Evolutionary conservation across 2,329 filamentous ascomycete genomes (phyloP), one percentile per base, ranked within the genome.

Genomic region (Aspergillus eucalypticola): DNA sequence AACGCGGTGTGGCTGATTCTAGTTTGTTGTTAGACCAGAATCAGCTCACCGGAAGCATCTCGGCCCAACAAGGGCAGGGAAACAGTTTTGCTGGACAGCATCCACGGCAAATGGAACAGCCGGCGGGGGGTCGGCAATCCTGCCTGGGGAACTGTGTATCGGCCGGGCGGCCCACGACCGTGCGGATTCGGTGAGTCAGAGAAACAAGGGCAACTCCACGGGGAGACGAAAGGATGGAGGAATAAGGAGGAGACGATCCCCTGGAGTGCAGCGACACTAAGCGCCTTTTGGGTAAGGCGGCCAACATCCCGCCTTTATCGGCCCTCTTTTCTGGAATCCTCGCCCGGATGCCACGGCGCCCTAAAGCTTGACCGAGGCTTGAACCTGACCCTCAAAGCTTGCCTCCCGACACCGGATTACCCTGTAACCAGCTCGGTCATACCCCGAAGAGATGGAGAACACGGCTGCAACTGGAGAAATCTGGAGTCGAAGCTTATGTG

Each of bases 291-390:
- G 25, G 32, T 35, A 35, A 35, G 32, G 32, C 10, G 11, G 32
- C 32, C 10, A 32, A 49, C 8, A 4, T 8, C 13, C 23, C n/a
- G 46, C 23, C 17, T 44, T 8, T n/a, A 49, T 49, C 44, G 44
- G 46, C 25, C 23, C 46, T 29, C 23, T 29, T 27, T 49, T 49
- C 46, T 49, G 46, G 46, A 49, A 49, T 25, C 25, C 46, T 29
- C 46, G 5, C 25, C 4, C 46, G 46, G 46, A 8, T 17, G 8
- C 8, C 3, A 17, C 46, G 46, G 46, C 46, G 46, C 46, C 46
- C 46, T 8, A 51, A 58, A 58, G 55, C 55, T 58, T 58, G 55
- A 29, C 44, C 55, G 49, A 58, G 46, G 55, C 55, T 58, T 58
- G 35, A 15, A 13, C 11, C 25, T 42, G 32, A 38, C 25, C n/a